These are phyloP conservation scores for Pleurozium schreberi DNA, from an alignment of 225 moss, liverwort and hornwort genomes.

Conservation along the genomic window DNA sequence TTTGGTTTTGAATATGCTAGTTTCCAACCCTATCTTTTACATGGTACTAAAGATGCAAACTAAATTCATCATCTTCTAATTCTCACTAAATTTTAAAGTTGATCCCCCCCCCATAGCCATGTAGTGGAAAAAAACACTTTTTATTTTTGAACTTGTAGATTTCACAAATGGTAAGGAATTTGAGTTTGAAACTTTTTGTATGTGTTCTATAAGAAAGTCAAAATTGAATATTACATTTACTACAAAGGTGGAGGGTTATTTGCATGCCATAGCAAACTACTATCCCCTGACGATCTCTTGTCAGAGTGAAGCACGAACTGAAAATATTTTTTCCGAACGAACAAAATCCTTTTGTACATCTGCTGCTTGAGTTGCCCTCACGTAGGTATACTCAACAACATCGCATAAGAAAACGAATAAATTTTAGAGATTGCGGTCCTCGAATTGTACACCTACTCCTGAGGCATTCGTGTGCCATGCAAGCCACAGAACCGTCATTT, in stretches of 20 bases:
- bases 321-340: background rate
- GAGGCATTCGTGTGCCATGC: background rate
- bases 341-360: constrained; percentile 6
- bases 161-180: background rate
- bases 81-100: background rate
- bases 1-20: background rate
- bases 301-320: background rate
- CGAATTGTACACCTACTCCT: constrained; percentile 11
- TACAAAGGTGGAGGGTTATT: background rate
- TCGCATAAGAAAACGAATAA: constrained; percentile 5
- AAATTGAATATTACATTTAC: background rate
- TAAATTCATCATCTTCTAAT: background rate
- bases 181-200: background rate
- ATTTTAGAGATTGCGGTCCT: background rate
- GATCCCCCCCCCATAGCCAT: too few relatives aligned
- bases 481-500: background rate
- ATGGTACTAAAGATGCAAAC: background rate
- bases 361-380: background rate
- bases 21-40: background rate
- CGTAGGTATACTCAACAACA: background rate
- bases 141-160: background rate
- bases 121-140: background rate
- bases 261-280: background rate
- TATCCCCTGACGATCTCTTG: background rate
- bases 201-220: background rate